A percentile compares a stretch with the other conserved stretches of the same genome.
phyloP scores from a whole-genome alignment of 1,284 basidiomycete genomes.

The Cryptococcus sp. region DNA sequence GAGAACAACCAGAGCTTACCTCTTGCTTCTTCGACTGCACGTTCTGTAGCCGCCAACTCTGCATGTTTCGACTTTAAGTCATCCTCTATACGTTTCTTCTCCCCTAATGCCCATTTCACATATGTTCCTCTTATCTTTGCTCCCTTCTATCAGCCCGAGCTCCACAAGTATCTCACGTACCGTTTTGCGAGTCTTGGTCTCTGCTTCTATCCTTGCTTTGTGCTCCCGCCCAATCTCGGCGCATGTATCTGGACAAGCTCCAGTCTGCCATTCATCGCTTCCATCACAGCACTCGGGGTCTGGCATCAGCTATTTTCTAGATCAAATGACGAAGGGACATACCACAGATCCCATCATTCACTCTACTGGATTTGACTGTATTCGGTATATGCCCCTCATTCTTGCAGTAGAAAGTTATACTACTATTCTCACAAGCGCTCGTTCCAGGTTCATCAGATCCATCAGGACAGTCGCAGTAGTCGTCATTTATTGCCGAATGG shows the following conservation, averaged over 20 bases:
- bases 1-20: slow-evolving; percentile 18
- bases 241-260: slow-evolving; percentile 76
- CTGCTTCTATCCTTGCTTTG: slow-evolving; percentile 62
- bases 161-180: slow-evolving; percentile 49
- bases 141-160: slow-evolving; percentile 55
- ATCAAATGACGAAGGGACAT: slow-evolving; percentile 32
- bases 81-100: slow-evolving; percentile 72
- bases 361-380: slow-evolving; percentile 71
- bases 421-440: slow-evolving; percentile 63
- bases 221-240: slow-evolving; percentile 68
- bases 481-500: slow-evolving; percentile 81
- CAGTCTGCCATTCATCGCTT: slow-evolving; percentile 72
- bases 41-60: slow-evolving; percentile 61
- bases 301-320: slow-evolving; percentile 35
- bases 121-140: slow-evolving; percentile 86
- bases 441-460: slow-evolving; percentile 94
- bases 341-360: slow-evolving; percentile 96
- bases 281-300: slow-evolving; percentile 96
- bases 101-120: slow-evolving; percentile 77
- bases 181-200: slow-evolving; percentile 72
- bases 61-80: slow-evolving; percentile 58
- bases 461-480: slow-evolving; percentile 90
- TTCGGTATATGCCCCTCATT: slow-evolving; percentile 86
- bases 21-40: slow-evolving; percentile 42
- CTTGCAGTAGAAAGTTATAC: slow-evolving; percentile 69